These are phyloP conservation scores for Mycosphaerella arachidis DNA, from an alignment of 2,329 filamentous ascomycete genomes.

Conservation along the genomic window DNA sequence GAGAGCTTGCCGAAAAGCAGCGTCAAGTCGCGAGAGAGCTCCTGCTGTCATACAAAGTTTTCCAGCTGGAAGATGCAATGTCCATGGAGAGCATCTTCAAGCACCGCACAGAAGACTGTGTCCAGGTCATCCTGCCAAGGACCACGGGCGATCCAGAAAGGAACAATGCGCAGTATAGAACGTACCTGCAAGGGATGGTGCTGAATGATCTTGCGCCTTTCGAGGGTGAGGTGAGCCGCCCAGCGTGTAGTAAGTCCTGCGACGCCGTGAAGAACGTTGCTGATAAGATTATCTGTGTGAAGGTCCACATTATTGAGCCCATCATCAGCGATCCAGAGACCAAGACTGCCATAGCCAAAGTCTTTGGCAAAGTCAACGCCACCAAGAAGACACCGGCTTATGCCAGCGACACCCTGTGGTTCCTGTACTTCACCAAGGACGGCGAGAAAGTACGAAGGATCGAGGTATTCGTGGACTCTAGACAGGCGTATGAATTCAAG, in stretches of 20 bases:
- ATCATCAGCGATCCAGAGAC: constrained; percentile 1
- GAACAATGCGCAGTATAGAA: constrained; percentile 7
- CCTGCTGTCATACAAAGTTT: constrained; percentile 1
- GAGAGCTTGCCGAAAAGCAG: background rate
- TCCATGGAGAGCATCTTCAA: constrained; percentile 5
- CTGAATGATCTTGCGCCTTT: constrained; percentile 5
- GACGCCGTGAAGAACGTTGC: background rate
- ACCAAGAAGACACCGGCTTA: background rate
- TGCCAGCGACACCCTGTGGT: background rate
- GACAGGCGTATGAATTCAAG: background rate
- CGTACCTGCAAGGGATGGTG: constrained; percentile 2
- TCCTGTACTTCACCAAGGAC: constrained; percentile 3
- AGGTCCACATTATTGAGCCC: constrained; percentile 2
- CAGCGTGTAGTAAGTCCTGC: background rate
- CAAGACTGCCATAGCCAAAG: background rate
- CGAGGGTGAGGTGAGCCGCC: background rate
- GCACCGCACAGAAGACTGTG: constrained; percentile 5
- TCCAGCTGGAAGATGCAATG: background rate
- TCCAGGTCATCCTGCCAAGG: constrained; percentile 1
- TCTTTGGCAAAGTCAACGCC: background rate
- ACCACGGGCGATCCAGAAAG: background rate
- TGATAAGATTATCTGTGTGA: background rate
- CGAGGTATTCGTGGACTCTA: constrained; percentile 2
- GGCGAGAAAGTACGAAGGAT: constrained; percentile 5
- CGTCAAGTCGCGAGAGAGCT: constrained; percentile 1